Percentiles rank a stretch among this genome's conserved stretches.
phyloP scores from a whole-genome alignment of 2,329 filamentous ascomycete genomes.

The Pseudogymnoascus sp. region DNA sequence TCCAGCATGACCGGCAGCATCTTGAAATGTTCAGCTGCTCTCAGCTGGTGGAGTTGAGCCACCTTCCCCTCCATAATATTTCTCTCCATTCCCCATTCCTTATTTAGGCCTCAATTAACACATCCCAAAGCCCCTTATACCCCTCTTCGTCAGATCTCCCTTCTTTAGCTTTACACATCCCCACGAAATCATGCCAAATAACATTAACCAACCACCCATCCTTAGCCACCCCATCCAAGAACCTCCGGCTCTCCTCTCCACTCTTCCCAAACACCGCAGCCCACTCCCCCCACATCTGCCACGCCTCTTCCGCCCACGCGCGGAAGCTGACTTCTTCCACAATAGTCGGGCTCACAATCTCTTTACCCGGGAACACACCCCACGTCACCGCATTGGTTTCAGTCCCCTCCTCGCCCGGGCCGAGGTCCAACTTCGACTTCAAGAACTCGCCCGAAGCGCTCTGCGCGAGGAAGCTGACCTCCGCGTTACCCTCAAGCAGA shows the following conservation, averaged over 20 bases:
- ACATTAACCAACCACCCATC: slow-evolving; percentile 87
- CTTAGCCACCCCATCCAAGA: slow-evolving; percentile 59
- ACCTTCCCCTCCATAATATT: background rate
- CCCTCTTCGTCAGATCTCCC: slow-evolving; percentile 18
- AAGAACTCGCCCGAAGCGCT: slow-evolving; percentile 72
- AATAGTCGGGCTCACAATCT: slow-evolving; percentile 93
- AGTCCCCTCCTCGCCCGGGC: slow-evolving; percentile 34
- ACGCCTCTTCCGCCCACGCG: slow-evolving; percentile 93
- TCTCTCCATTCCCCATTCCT: background rate
- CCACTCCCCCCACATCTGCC: slow-evolving; percentile 94
- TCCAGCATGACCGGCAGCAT: background rate
- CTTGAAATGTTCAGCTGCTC: background rate
- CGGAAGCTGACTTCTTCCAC: slow-evolving; percentile 92
- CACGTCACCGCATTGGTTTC: slow-evolving; percentile 93
- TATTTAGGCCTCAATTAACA: slow-evolving; percentile 39
- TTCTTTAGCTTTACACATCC: slow-evolving; percentile 32
- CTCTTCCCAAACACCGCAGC: slow-evolving; percentile 69
- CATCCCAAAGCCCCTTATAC: slow-evolving; percentile 58
- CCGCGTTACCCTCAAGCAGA: slow-evolving; percentile 56
- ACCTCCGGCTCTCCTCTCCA: slow-evolving; percentile 59
- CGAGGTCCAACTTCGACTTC: slow-evolving; percentile 14
- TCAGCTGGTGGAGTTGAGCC: slow-evolving; percentile 6
- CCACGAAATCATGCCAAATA: slow-evolving; percentile 71
- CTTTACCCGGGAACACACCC: slow-evolving; percentile 91
- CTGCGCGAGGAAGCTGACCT: slow-evolving; percentile 80